Base-by-base conservation (phyloP, 1,284 basidiomycete species). In the Sanghuangporus baumii region DNA sequence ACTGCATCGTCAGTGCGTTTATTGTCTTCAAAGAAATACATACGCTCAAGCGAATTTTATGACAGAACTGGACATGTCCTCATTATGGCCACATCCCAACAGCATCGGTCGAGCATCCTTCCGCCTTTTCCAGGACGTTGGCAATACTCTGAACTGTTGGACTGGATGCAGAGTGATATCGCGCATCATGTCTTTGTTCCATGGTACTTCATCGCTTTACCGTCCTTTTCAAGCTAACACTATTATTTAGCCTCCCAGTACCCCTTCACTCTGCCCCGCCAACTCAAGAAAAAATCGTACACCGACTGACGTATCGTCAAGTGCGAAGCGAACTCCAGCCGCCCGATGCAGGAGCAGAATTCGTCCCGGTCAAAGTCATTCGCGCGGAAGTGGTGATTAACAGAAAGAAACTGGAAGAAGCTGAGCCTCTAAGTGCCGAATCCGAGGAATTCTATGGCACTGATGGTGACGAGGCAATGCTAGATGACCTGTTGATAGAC, bases 61-160 rank as follows among this genome's bases (percentile, higher is more conserved):
- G 6, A 52, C 59, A 88, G 87, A 57, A 70, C 82, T 57, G 87
- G 87, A 0, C 85, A 89, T 70, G 60, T 86, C 16, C 73, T 88
- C 16, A 71, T 86, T 47, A 74, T 76, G n/a, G 74, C 78, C 3
- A 65, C 71, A 7, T 67, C 74, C 16, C 67, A 66, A 51, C 71
- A 72, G 43, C 70, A 74, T 60, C 73, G 71, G 43, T 61, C 74
- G 12, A 76, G 71, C 20, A 74, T 88, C 26, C 68, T 74, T 37
- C 81, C 86, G 20, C 85, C 85, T n/a, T 68, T 88, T 16, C 71
- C 72, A 55, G 82, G 83, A 20, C 68, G 74, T 12, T 75, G 75
- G 62, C 67, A 75, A 31, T 76, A 85, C 63, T 66, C 71, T 3
- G 75, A 79, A 26, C 68, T 84, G 50, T 69, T 83, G 26, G 70